These are phyloP conservation scores for Chrysochromulina tobinii DNA, from an alignment of 78 protist genomes.

Conservation along the genomic window DNA sequence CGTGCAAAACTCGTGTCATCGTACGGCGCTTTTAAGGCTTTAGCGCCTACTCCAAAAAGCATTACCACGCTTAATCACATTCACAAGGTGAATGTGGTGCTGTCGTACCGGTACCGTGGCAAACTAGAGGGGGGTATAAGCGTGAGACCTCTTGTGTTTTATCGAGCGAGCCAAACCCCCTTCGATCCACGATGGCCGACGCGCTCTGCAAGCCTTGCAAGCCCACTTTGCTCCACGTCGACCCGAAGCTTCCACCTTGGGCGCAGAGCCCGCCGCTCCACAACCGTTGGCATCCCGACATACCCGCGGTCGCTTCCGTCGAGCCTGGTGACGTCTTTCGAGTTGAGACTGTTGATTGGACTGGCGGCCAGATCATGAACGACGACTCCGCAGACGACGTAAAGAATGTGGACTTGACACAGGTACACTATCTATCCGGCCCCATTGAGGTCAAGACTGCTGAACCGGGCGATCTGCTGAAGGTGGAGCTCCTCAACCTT, in stretches of 20 bases:
- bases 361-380: constrained; percentile 35
- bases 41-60: no score
- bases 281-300: neutral
- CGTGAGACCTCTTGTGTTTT: no score
- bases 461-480: constrained; percentile 20
- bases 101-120: no score
- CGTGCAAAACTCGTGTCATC: no score
- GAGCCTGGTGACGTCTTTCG: neutral
- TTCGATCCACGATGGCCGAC: no score
- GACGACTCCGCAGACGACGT: constrained; percentile 29
- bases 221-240: neutral
- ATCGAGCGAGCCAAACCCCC: no score
- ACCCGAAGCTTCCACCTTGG: neutral
- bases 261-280: neutral
- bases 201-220: no score
- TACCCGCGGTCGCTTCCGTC: constrained; percentile 11
- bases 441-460: neutral
- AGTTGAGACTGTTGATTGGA: constrained; percentile 25
- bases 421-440: constrained; percentile 12
- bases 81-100: no score
- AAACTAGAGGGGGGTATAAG: no score
- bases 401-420: constrained; percentile 18
- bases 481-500: constrained; percentile 8
- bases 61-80: no score
- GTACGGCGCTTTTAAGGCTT: no score